These are phyloP conservation scores for Thermochaetoides thermophila DNA, from an alignment of 495 filamentous ascomycete species.

Conservation along the genomic window DNA sequence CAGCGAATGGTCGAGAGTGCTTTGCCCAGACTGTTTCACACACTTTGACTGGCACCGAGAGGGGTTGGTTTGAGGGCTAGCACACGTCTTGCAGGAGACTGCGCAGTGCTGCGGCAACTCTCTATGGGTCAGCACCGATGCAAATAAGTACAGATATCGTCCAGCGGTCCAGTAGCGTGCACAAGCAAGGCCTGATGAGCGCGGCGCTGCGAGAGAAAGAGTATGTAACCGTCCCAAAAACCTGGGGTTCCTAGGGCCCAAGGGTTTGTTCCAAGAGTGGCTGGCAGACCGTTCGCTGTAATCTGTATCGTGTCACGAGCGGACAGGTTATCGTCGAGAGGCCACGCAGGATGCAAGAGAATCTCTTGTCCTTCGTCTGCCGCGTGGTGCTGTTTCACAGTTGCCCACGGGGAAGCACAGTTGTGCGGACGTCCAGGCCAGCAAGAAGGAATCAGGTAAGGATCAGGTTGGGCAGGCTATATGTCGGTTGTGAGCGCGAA, in stretches of 20 bases:
- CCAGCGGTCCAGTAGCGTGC: neutral
- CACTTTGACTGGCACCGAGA: slow-evolving; percentile 1
- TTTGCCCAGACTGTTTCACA: slow-evolving; percentile 8
- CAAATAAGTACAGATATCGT: neutral
- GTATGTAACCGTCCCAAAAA: slow-evolving; percentile 6
- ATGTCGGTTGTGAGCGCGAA: no score
- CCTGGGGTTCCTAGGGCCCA: slow-evolving; percentile 8
- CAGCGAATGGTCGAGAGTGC: slow-evolving; percentile 8
- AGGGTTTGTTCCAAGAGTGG: slow-evolving; percentile 9
- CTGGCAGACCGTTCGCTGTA: slow-evolving; percentile 13
- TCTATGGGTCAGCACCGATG: no score
- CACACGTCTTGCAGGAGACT: slow-evolving; percentile 5
- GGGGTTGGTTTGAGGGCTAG: neutral
- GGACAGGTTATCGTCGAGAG: slow-evolving; percentile 6
- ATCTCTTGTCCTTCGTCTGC: slow-evolving; percentile 3
- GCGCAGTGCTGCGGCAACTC: no score
- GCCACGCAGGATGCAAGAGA: slow-evolving; percentile 5
- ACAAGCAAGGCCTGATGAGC: slow-evolving; percentile 7
- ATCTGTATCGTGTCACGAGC: slow-evolving; percentile 8
- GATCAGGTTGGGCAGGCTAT: neutral
- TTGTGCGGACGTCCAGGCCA: slow-evolving; percentile 2
- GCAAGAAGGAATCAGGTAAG: slow-evolving; percentile 1
- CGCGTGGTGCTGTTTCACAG: slow-evolving; percentile 8
- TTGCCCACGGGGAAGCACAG: slow-evolving; percentile 1
- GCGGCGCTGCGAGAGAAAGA: slow-evolving; percentile 9